Evolutionary conservation across 2,329 filamentous ascomycete genomes (phyloP), one percentile per base, ranked within the genome.

Genomic region (Myriosclerotinia duriaeana): DNA sequence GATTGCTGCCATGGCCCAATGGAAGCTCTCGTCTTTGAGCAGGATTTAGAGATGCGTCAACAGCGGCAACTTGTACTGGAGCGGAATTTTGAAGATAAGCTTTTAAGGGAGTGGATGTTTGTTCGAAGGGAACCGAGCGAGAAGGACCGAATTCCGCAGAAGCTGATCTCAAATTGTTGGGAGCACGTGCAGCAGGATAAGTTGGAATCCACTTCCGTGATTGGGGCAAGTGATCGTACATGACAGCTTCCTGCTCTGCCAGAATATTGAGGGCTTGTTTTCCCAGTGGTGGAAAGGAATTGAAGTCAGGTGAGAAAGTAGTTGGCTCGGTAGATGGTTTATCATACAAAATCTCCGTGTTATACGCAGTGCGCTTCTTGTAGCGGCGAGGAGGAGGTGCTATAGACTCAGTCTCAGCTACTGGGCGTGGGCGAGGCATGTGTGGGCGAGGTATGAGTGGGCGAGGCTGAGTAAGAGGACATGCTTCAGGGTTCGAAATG

Each of bases 71-170:
- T 15, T 3, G 48, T 26, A 26, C 14, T 4, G 48, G 7, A 30
- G 8, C 3, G 0, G 3, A 6, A 15, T 4, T 1, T 2, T n/a
- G 17, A 11, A 36, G 20, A 14, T 1, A 2, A 2, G 1, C 12
- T 59, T 17, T 11, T 48, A 26, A 1, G 22, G 30, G 8, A 22
- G 5, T 2, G 1, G 42, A 5, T 36, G 0, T 59, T 44, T 30
- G 55, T 20, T 1, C 17, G 2, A n/a, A 14, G 46, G 55, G 6
- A 12, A 14, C 14, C 5, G 34, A 9, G 3, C 9, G 14, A 3
- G 30, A 38, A 3, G 58, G 1, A 4, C 2, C 34, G 5, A 34
- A 26, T 26, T 1, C 5, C 34, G 11, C 20, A n/a, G 9, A n/a
- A 22, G 3, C 5, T 38, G 34, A 3, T 46, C 20, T 22, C 1